Conservation (phyloP, 1,284 basidiomycete species). For the Rhodotorula sp. region DNA sequence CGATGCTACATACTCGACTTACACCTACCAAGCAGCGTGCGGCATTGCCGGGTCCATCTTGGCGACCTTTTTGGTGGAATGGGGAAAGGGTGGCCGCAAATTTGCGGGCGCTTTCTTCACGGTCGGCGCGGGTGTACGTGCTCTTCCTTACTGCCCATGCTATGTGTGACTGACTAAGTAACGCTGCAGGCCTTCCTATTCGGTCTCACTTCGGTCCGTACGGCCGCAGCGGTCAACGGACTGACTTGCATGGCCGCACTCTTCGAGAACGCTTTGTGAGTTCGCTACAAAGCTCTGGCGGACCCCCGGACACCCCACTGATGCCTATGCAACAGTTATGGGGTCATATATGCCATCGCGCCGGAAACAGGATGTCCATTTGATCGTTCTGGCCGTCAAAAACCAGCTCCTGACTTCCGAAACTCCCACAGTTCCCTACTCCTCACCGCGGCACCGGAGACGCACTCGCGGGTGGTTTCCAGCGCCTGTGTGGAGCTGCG, state of each 20-base stretch:
- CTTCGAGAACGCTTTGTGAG: slow-evolving; percentile 2
- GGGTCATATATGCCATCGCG: neutral
- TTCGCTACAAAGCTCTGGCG: neutral
- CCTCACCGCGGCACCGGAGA: neutral
- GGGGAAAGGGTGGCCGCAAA: neutral
- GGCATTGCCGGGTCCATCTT: neutral
- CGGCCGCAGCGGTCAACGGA: neutral
- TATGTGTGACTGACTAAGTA: neutral
- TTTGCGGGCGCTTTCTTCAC: slow-evolving; percentile 2
- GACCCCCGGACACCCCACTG: neutral
- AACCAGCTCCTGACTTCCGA: no score
- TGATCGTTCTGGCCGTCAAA: no score
- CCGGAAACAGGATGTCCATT: neutral
- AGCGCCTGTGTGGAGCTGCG: neutral
- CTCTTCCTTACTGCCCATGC: neutral
- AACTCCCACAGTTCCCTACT: neutral
- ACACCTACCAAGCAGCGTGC: slow-evolving; percentile 1
- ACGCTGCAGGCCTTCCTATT: neutral
- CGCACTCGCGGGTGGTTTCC: neutral
- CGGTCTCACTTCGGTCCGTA: neutral
- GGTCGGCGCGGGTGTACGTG: slow-evolving; percentile 2
- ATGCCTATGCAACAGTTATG: neutral
- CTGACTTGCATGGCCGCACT: neutral
- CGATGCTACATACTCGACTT: neutral
- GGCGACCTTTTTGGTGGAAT: neutral